These are phyloP conservation scores for Cicer bijugum DNA, from an alignment of 306 rosid genomes.

Conservation along the genomic window DNA sequence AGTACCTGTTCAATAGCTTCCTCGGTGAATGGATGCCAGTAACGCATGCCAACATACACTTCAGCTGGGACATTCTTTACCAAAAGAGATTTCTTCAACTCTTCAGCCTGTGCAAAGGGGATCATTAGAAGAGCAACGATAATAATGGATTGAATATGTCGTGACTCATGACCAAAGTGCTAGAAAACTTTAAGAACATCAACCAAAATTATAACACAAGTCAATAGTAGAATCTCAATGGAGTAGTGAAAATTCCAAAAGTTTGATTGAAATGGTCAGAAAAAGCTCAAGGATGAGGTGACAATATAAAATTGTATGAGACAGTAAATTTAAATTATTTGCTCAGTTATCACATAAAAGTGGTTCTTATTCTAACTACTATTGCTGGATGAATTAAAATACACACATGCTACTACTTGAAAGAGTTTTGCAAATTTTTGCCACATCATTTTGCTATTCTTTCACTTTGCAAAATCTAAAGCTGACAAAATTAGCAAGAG, in stretches of 20 bases:
- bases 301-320: not conserved
- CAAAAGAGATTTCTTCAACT: slow-evolving; percentile 72
- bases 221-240: not conserved
- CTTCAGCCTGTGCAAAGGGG: slow-evolving; percentile 64
- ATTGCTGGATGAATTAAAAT: not conserved
- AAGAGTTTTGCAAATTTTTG: not conserved
- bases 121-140: slow-evolving; percentile 18
- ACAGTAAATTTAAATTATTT: not conserved
- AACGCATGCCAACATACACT: slow-evolving; percentile 97
- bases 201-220: not conserved
- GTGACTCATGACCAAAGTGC: slow-evolving; percentile 8
- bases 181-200: not conserved
- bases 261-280: not conserved
- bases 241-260: not conserved
- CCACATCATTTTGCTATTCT: not conserved
- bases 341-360: not conserved
- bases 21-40: slow-evolving; percentile 98
- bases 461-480: not conserved
- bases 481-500: not conserved
- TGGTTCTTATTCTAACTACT: not conserved
- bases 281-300: not conserved
- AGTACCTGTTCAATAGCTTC: slow-evolving; percentile 87
- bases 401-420: not conserved
- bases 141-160: not conserved
- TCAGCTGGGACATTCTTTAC: slow-evolving; percentile 74